Percentiles rank a stretch among this genome's conserved stretches.
phyloP scores from a whole-genome alignment of 257 asterid genomes.

The Solanum chaucha region DNA sequence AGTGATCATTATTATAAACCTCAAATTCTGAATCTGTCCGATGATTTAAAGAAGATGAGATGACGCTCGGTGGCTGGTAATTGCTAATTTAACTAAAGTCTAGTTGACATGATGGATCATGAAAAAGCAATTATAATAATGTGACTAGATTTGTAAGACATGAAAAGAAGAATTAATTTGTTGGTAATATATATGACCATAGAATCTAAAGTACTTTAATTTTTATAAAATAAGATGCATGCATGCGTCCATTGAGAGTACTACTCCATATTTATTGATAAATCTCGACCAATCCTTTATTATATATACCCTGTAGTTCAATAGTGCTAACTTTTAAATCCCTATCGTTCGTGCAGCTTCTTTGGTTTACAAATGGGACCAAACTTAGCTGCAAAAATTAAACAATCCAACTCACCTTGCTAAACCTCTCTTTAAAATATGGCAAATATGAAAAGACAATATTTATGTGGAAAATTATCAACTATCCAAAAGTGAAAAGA shows the following conservation, averaged over 20 bases:
- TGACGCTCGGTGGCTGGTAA: not conserved
- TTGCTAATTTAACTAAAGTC: not conserved
- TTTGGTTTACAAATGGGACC: slow-evolving; percentile 1
- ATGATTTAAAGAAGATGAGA: not conserved
- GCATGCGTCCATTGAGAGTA: not conserved
- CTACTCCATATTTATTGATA: not conserved
- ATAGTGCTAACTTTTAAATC: not conserved
- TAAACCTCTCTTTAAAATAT: not conserved
- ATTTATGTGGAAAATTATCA: not conserved
- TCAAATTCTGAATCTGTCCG: not conserved
- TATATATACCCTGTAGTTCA: not conserved
- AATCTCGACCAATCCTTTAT: not conserved
- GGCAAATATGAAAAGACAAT: not conserved
- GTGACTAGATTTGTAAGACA: not conserved
- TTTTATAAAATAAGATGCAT: not conserved
- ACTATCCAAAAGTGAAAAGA: not conserved
- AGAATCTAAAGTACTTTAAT: not conserved
- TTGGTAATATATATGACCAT: not conserved
- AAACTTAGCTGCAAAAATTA: not conserved
- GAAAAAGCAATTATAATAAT: not conserved
- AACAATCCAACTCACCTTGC: not conserved
- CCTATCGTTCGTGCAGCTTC: not conserved
- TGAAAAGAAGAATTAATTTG: not conserved
- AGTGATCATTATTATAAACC: not conserved
- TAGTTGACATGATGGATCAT: slow-evolving; percentile 1